These are phyloP conservation scores for Gaeumannomyces sp. DNA, from an alignment of 2,329 filamentous ascomycete species.

Conservation along the genomic window DNA sequence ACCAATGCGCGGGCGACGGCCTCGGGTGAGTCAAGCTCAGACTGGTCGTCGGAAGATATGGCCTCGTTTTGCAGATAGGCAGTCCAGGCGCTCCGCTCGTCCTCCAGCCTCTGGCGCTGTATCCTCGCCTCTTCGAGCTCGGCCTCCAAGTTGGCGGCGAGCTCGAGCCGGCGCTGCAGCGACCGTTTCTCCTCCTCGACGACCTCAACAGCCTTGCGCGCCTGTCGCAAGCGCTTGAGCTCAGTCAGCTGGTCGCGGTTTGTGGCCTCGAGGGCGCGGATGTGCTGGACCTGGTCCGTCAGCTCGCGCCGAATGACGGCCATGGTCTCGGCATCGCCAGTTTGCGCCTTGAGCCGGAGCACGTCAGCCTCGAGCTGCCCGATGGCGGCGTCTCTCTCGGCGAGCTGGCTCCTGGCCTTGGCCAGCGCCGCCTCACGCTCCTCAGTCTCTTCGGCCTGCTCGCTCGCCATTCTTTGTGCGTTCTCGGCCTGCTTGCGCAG, in stretches of 20 bases:
- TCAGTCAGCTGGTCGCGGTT: slow-evolving; percentile 77
- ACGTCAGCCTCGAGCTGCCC: slow-evolving; percentile 78
- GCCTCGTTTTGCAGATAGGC: slow-evolving; percentile 70
- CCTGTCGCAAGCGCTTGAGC: slow-evolving; percentile 72
- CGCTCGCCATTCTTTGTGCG: slow-evolving; percentile 43
- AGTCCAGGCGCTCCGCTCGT: slow-evolving; percentile 82
- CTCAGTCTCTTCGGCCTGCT: slow-evolving; percentile 53
- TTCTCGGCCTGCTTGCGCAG: slow-evolving; percentile 46
- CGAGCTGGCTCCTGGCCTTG: slow-evolving; percentile 58
- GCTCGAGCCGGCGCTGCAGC: slow-evolving; percentile 69
- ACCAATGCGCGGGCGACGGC: slow-evolving; percentile 78
- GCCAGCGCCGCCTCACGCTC: slow-evolving; percentile 51
- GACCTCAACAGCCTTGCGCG: slow-evolving; percentile 82
- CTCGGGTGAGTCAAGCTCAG: slow-evolving; percentile 83
- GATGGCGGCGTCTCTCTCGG: slow-evolving; percentile 62
- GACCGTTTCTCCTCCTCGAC: slow-evolving; percentile 92
- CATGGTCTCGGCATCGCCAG: slow-evolving; percentile 80
- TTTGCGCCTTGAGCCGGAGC: slow-evolving; percentile 75
- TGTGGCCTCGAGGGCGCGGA: slow-evolving; percentile 71
- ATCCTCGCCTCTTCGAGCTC: slow-evolving; percentile 75
- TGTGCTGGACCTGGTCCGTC: slow-evolving; percentile 86
- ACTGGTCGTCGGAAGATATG: slow-evolving; percentile 48
- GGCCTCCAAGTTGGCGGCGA: slow-evolving; percentile 65
- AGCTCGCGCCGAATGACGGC: slow-evolving; percentile 81
- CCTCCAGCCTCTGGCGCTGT: slow-evolving; percentile 80